phyloP scores from a whole-genome alignment of 805 yeast genomes.

The Ogataea degrootiae region DNA sequence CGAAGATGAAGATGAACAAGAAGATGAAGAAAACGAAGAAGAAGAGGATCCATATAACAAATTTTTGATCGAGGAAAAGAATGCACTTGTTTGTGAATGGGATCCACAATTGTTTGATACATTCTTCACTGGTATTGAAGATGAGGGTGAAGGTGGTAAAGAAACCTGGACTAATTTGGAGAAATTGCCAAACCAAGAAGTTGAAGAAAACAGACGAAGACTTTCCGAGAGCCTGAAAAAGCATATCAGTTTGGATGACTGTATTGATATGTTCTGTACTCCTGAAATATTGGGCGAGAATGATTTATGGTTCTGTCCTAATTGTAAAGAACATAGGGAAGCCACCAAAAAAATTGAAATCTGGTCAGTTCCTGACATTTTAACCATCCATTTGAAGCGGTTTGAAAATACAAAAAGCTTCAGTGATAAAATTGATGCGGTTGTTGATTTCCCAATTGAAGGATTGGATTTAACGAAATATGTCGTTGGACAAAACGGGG shows the following conservation, averaged over 20 bases:
- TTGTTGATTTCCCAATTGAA: conserved; percentile 82
- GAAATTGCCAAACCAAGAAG: conserved; percentile 46
- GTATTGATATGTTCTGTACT: conserved; percentile 67
- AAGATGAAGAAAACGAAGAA: conserved; percentile 1
- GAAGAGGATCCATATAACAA: conserved; percentile 8
- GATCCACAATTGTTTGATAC: conserved; percentile 39
- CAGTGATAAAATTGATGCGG: conserved; percentile 83
- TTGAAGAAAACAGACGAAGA: conserved; percentile 42
- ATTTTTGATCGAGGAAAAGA: conserved; percentile 28
- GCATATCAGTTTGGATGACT: conserved; percentile 62
- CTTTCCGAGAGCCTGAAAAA: conserved; percentile 27
- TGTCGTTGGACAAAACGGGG: conserved; percentile 37
- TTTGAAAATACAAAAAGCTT: conserved; percentile 80
- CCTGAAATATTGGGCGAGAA: conserved; percentile 84
- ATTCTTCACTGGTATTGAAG: conserved; percentile 48
- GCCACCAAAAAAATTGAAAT: conserved; percentile 88
- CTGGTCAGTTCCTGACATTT: conserved; percentile 91
- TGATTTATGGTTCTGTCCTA: conserved; percentile 92
- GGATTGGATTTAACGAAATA: conserved; percentile 70
- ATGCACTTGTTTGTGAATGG: conserved; percentile 68
- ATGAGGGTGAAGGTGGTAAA: conserved; percentile 40
- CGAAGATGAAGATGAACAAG: conserved; percentile 1
- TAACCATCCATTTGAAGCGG: conserved; percentile 85
- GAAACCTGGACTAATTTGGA: conserved; percentile 56
- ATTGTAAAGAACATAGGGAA: conserved; percentile 81